phyloP scores from a whole-genome alignment of 495 filamentous ascomycete genomes.

The Letharia lupina region DNA sequence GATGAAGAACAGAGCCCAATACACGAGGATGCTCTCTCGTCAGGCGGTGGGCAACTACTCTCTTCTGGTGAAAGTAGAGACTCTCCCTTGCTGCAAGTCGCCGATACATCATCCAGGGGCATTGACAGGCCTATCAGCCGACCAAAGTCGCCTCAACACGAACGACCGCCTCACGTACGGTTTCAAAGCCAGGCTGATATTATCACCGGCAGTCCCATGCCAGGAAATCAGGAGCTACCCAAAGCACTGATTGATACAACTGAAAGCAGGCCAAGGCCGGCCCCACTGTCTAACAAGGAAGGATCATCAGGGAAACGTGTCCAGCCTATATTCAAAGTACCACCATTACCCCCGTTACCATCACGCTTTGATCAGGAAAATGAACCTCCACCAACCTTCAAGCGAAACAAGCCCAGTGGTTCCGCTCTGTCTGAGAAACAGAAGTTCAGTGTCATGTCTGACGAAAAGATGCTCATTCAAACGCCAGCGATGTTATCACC shows the following conservation, averaged over 20 bases:
- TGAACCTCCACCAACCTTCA: conserved; percentile 68
- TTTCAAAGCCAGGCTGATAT: conserved; percentile 29
- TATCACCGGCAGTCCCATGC: conserved; percentile 34
- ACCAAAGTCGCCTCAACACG: conserved; percentile 23
- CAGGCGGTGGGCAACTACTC: conserved; percentile 15
- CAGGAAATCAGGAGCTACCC: conserved; percentile 23
- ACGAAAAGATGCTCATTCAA: conserved; percentile 40
- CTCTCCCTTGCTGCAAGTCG: conserved; percentile 3
- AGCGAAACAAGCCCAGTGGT: conserved; percentile 53
- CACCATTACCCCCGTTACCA: conserved; percentile 50
- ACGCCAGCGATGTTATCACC: conserved; percentile 42
- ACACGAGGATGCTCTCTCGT: conserved; percentile 20
- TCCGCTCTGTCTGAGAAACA: conserved; percentile 51
- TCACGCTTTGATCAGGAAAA: conserved; percentile 70
- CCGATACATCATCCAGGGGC: conserved; percentile 4
- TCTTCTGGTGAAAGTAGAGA: neutral
- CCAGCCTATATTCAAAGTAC: conserved; percentile 59
- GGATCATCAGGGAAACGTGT: conserved; percentile 33
- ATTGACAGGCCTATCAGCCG: conserved; percentile 7
- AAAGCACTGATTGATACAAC: conserved; percentile 27
- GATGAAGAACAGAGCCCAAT: conserved; percentile 53
- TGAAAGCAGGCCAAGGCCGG: conserved; percentile 15
- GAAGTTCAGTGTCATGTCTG: conserved; percentile 44
- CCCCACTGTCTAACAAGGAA: conserved; percentile 1
- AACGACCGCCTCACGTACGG: conserved; percentile 31